Base-by-base conservation (phyloP, 2,329 filamentous ascomycete genomes). In the Venturia pyrina region DNA sequence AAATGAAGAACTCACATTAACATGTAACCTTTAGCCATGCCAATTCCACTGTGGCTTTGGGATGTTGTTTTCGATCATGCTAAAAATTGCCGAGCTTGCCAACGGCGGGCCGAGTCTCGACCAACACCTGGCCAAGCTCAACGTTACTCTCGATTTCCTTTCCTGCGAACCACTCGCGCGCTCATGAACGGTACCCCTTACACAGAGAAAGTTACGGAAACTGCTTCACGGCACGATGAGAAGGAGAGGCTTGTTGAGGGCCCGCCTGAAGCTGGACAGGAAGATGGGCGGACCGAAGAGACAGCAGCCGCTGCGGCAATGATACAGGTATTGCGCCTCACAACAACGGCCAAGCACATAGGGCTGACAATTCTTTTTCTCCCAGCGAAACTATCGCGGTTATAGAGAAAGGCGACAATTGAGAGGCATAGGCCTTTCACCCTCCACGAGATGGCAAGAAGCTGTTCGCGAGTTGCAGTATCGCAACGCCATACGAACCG, bases 321-420 rank as follows among this genome's bases (percentile, higher is more conserved):
- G 62, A 64, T 64, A 28, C 62, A 64, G 46, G 62, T 64, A 40
- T 10, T 64, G 24, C n/a, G 62, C 46, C 40, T 44, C 7, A 19
- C 8, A 17, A 59, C 19, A 53, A n/a, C 28, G 32, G 53, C 28
- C 28, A 59, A 59, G 17, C 32, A 37, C 48, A 21, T 21, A 32
- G 21, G 21, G 48, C 53, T 59, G 53, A 59, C 53, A 13, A 37
- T 13, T 34, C 41, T n/a, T n/a, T n/a, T n/a, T 61, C 7, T 37
- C 7, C 3, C 63, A 91, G 78, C 85, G 87, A 69, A 89, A 87
- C 34, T 96, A 92, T 73, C 83, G 91, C 43, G 90, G 91, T 6
- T 90, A 96, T 75, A 83, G 89, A 65, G 82, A 85, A 62, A 83
- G 91, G 56, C 80, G 91, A 61, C 87, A 91, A 74, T 80, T 95